Percentiles rank a stretch among this genome's conserved stretches.
phyloP scores from a whole-genome alignment of 2,329 filamentous ascomycete species.

The Thyridium curvatum region DNA sequence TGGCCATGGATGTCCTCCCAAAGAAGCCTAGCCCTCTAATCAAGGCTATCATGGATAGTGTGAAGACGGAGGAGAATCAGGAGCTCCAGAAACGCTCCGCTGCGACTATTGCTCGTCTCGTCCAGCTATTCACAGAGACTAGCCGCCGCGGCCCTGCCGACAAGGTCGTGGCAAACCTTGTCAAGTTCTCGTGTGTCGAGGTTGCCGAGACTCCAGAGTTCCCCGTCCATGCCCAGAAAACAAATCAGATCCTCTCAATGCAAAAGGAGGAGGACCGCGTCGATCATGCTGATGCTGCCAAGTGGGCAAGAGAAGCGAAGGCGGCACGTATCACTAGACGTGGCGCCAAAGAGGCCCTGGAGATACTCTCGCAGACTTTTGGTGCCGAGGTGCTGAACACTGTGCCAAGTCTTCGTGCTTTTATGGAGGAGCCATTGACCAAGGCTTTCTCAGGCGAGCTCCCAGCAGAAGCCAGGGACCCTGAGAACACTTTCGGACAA shows the following conservation, averaged over 20 bases:
- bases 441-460: slow-evolving; percentile 68
- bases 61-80: slow-evolving; percentile 89
- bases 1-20: slow-evolving; percentile 80
- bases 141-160: slow-evolving; percentile 82
- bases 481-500: slow-evolving; percentile 73
- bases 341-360: slow-evolving; percentile 88
- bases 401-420: slow-evolving; percentile 71
- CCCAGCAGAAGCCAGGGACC: slow-evolving; percentile 65
- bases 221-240: slow-evolving; percentile 71
- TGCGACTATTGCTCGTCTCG: slow-evolving; percentile 73
- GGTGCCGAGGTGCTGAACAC: slow-evolving; percentile 71
- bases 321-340: slow-evolving; percentile 85
- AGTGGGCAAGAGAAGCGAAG: slow-evolving; percentile 83
- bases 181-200: slow-evolving; percentile 97
- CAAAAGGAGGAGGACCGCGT: slow-evolving; percentile 95
- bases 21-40: slow-evolving; percentile 93
- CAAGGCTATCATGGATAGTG: slow-evolving; percentile 96
- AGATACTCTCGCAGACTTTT: slow-evolving; percentile 77
- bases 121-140: slow-evolving; percentile 77
- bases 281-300: slow-evolving; percentile 84
- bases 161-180: slow-evolving; percentile 90
- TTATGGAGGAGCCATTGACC: slow-evolving; percentile 77
- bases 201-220: slow-evolving; percentile 97
- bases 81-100: slow-evolving; percentile 85
- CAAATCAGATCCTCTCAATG: slow-evolving; percentile 79